phyloP scores from a whole-genome alignment of 768 basidiomycete genomes.

The Porphyrellus cyaneotinctus region DNA sequence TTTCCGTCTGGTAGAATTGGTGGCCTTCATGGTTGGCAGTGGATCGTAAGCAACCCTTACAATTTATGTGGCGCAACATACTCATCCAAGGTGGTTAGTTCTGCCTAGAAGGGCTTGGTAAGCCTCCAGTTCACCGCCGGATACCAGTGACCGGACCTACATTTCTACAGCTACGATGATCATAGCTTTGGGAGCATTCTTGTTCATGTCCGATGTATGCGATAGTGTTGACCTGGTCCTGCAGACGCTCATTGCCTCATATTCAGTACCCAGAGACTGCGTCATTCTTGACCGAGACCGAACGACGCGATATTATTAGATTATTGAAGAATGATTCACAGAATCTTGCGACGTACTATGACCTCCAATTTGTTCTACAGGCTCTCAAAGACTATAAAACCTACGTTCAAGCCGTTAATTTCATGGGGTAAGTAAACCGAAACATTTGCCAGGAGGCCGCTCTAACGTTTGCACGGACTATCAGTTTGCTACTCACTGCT shows the following conservation, averaged over 20 bases:
- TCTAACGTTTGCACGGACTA: background rate
- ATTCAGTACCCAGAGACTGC: slow-evolving; percentile 55
- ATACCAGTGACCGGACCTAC: background rate
- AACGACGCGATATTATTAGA: slow-evolving; percentile 38
- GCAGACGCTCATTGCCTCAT: background rate
- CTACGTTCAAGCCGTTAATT: slow-evolving; percentile 32
- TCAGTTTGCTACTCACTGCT: slow-evolving; percentile 40
- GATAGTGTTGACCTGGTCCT: background rate
- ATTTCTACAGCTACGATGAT: slow-evolving; percentile 18
- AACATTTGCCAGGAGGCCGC: background rate
- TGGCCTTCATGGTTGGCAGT: slow-evolving; percentile 35
- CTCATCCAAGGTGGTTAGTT: slow-evolving; percentile 23
- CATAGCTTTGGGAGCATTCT: slow-evolving; percentile 33
- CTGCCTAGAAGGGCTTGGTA: slow-evolving; percentile 28
- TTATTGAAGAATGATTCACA: slow-evolving; percentile 41
- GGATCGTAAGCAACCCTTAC: slow-evolving; percentile 30
- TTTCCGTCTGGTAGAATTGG: slow-evolving; percentile 16
- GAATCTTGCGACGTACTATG: slow-evolving; percentile 43
- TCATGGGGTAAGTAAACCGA: slow-evolving; percentile 34
- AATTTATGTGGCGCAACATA: background rate
- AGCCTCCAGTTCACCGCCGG: background rate
- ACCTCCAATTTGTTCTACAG: slow-evolving; percentile 45
- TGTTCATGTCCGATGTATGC: slow-evolving; percentile 51
- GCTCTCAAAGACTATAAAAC: slow-evolving; percentile 46
- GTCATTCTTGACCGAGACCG: slow-evolving; percentile 45